Conservation (phyloP, 768 basidiomycete genomes). For the Amanita pseudoporphyria region DNA sequence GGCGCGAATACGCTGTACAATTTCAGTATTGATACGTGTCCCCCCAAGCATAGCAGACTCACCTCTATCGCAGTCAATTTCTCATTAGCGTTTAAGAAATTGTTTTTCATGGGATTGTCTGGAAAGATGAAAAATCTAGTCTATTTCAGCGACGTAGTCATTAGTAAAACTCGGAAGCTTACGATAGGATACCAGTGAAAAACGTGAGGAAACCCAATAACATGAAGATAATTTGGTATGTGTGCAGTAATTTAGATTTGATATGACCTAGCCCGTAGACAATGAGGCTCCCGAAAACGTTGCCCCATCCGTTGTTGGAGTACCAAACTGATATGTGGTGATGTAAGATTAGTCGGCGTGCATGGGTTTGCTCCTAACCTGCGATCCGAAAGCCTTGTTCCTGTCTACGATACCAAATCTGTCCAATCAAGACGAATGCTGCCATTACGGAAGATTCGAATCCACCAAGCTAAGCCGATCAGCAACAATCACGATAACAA, state of each 20-base stretch:
- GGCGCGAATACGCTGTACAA: constrained; percentile 19
- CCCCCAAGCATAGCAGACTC: background rate
- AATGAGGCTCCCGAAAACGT: constrained; percentile 26
- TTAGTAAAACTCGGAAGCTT: background rate
- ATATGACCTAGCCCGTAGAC: constrained; percentile 27
- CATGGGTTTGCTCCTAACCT: constrained; percentile 11
- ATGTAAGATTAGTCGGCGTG: background rate
- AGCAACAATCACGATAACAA: background rate
- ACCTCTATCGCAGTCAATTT: constrained; percentile 25
- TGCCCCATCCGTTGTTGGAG: constrained; percentile 22
- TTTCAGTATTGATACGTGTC: background rate
- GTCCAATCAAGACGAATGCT: constrained; percentile 22
- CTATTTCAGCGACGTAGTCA: background rate
- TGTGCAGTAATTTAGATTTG: constrained; percentile 14
- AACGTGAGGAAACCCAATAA: constrained; percentile 20
- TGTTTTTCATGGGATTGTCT: constrained; percentile 22
- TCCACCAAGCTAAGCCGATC: constrained; percentile 19
- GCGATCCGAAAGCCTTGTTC: constrained; percentile 26
- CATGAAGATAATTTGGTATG: constrained; percentile 23
- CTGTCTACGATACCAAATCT: constrained; percentile 26
- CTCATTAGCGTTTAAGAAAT: constrained; percentile 20
- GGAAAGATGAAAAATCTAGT: constrained; percentile 23
- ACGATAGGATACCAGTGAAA: constrained; percentile 19
- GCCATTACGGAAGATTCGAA: constrained; percentile 24
- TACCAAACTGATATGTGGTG: constrained; percentile 20